These are phyloP conservation scores for Teunomyces stri DNA, from an alignment of 805 yeast species.

Conservation along the genomic window DNA sequence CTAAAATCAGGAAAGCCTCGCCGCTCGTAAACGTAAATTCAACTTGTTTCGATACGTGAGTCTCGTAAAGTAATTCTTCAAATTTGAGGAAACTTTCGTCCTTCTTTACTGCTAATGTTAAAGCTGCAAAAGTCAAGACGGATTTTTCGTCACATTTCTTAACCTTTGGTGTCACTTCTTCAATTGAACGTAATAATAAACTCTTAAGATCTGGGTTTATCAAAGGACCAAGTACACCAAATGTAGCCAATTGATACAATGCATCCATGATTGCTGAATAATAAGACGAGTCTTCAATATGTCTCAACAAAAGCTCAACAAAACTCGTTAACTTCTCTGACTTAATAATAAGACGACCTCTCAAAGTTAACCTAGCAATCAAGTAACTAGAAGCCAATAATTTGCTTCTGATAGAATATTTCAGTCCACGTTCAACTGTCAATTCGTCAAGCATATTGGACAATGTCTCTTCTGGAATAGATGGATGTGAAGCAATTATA, in stretches of 20 bases:
- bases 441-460: conserved; percentile 7
- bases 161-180: conserved; percentile 36
- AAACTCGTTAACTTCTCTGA: conserved; percentile 2
- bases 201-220: conserved; percentile 11
- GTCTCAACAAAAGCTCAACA: conserved; percentile 4
- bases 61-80: conserved; percentile 50
- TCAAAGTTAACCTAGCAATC: conserved; percentile 43
- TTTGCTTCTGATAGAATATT: conserved; percentile 16
- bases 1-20: conserved; percentile 72
- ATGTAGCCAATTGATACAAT: conserved; percentile 43
- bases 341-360: conserved; percentile 16
- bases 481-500: conserved; percentile 46
- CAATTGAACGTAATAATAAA: conserved; percentile 17
- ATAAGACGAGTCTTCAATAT: conserved; percentile 18
- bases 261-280: conserved; percentile 34
- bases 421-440: conserved; percentile 6
- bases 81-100: conserved; percentile 20
- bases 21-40: conserved; percentile 79
- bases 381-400: conserved; percentile 43
- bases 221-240: conserved; percentile 45
- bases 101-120: conserved; percentile 42
- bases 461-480: conserved; percentile 9
- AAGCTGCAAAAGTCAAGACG: conserved; percentile 51
- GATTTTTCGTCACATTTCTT: conserved; percentile 61
- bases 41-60: conserved; percentile 65